Evolutionary conservation across 805 yeast genomes (phyloP).

Genomic region (Spathaspora sp.): DNA sequence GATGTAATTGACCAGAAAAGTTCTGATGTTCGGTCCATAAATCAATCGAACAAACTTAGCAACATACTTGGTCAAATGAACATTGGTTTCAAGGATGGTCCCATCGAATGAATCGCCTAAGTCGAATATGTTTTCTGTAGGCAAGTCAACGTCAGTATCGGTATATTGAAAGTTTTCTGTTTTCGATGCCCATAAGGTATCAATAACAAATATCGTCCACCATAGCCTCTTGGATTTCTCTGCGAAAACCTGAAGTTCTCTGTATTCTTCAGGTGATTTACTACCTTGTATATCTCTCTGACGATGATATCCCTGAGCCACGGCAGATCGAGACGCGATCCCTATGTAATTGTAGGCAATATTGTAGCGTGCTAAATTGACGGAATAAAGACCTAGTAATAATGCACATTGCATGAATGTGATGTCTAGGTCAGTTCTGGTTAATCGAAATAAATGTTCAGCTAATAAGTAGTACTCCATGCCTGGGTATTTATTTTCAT

Average conservation of each 20-base stretch:
- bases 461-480: conserved; percentile 30
- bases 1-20: conserved; percentile 37
- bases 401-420: conserved; percentile 34
- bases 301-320: conserved; percentile 36
- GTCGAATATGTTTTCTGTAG: conserved; percentile 27
- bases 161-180: conserved; percentile 40
- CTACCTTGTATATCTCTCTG: conserved; percentile 12
- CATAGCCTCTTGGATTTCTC: conserved; percentile 37
- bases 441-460: conserved; percentile 26
- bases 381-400: conserved; percentile 32
- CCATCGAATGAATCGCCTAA: conserved; percentile 28
- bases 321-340: conserved; percentile 35
- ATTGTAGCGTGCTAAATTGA: conserved; percentile 33
- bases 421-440: conserved; percentile 25
- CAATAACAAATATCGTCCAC: conserved; percentile 41
- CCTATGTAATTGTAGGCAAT: conserved; percentile 39
- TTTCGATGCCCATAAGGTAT: conserved; percentile 37
- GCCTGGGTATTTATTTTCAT: conserved; percentile 22
- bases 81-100: conserved; percentile 31
- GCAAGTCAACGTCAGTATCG: conserved; percentile 41
- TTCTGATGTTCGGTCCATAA: conserved; percentile 38
- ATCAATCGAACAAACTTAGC: conserved; percentile 32
- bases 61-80: conserved; percentile 36
- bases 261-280: neutral
- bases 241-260: neutral